A percentile compares a stretch with the other conserved stretches of the same genome.
Evolutionary conservation across 805 yeast species (phyloP).

Genomic region (Torulaspora delbrueckii): DNA sequence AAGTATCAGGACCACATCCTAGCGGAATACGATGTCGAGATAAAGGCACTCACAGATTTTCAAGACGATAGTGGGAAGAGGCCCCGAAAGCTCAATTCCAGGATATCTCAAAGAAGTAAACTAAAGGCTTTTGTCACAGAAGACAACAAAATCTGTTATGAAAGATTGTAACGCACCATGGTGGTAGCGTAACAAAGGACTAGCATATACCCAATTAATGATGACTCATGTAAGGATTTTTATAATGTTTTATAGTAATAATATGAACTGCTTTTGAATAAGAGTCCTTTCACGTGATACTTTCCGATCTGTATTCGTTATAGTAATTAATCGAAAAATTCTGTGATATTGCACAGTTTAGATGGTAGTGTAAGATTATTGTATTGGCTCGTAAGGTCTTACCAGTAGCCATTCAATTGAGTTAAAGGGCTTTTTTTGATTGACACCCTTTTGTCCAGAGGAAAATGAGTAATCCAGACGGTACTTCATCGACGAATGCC

Average conservation of each 20-base stretch:
- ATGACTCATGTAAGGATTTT: background rate
- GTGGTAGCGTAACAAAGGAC: background rate
- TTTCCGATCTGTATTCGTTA: background rate
- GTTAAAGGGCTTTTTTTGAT: background rate
- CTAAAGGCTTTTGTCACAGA: constrained; percentile 23
- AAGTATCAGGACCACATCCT: constrained; percentile 5
- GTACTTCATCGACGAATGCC: background rate
- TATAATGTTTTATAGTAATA: background rate
- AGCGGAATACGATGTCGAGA: background rate
- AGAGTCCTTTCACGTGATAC: background rate
- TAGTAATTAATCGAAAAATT: background rate
- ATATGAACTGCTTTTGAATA: background rate
- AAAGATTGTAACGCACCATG: constrained; percentile 15
- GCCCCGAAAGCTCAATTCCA: constrained; percentile 5
- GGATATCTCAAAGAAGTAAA: constrained; percentile 19
- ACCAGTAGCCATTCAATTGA: background rate
- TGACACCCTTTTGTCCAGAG: background rate
- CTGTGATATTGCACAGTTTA: background rate
- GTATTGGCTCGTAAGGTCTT: too few relatives aligned
- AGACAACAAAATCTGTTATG: constrained; percentile 28
- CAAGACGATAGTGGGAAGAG: background rate
- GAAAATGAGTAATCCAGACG: background rate
- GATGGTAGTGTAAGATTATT: too few relatives aligned
- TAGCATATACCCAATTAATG: background rate
- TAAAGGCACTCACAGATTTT: background rate